Base-by-base conservation (phyloP, 2,329 filamentous ascomycete species). In the Furcasterigmium sp. region DNA sequence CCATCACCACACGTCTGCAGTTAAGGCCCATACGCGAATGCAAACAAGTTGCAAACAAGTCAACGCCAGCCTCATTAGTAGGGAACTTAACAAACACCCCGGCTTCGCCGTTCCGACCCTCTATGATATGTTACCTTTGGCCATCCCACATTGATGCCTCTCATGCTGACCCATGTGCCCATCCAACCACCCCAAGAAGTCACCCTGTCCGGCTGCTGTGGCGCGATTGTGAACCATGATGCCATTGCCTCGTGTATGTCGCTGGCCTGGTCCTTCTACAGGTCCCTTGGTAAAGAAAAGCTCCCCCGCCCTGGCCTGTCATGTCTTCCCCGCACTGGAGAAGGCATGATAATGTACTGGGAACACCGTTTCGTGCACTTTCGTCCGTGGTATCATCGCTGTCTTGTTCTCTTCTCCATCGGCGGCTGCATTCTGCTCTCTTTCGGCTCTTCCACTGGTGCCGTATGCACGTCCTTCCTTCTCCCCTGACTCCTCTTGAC, bases 331-430 rank as follows among this genome's bases (percentile, higher is more conserved):
- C 44, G 42, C 44, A 37, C 49, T 47, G 46, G 47, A 44, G 46
- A 41, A 46, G 46, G 40, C 42, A 40, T 46, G 46, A 46, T 17
- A 50, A 50, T 46, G 41, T 49, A 49, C 48, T 44, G 46, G 44
- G 19, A 35, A 35, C 39, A 41, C 39, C 25, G 17, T 41, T 18
- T 37, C 35, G 14, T 45, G 36, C 42, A 41, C 38, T 44, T 41
- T 43, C 45, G 47, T 46, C 44, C 48, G 46, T 51, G 48, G 48
- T 51, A 51, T 51, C 48, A 45, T 49, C 13, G 15, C 30, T 34
- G 8, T 34, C 30, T 34, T 34, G 9, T 29, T 14, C 26, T 9
- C 26, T 29, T 14, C 13, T 10, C 37, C 21, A n/a, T 14, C 18
- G n/a, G n/a, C n/a, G n/a, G n/a, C n/a, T n/a, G n/a, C n/a, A n/a